phyloP scores from a whole-genome alignment of 805 yeast species.

The Wickerhamiella sergipiensis region DNA sequence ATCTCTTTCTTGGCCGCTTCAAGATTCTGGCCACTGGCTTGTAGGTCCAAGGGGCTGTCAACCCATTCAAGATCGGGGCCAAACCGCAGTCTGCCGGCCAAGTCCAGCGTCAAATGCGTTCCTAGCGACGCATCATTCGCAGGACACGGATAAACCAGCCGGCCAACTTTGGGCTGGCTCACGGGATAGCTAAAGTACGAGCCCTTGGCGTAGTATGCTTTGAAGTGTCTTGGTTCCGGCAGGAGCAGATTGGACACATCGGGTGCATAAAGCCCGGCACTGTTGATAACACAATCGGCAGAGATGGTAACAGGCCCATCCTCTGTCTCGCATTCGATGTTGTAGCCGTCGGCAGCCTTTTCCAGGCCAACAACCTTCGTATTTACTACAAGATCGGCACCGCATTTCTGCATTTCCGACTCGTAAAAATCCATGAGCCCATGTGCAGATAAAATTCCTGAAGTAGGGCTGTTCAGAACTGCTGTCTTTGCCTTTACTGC shows the following conservation, averaged over 20 bases:
- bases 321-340: conserved; percentile 12
- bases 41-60: conserved; percentile 22
- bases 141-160: conserved; percentile 69
- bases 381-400: conserved; percentile 51
- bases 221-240: conserved; percentile 45
- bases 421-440: conserved; percentile 49
- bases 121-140: conserved; percentile 67
- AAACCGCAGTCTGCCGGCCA: conserved; percentile 65
- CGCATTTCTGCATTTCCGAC: conserved; percentile 39
- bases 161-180: conserved; percentile 35
- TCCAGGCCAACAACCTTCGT: conserved; percentile 39
- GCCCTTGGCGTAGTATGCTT: conserved; percentile 68
- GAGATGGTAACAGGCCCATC: conserved; percentile 20
- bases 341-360: conserved; percentile 11
- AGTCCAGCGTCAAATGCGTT: conserved; percentile 71
- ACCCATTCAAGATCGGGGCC: conserved; percentile 90
- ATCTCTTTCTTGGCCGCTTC: conserved; percentile 40
- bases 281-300: conserved; percentile 50
- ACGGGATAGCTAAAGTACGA: conserved; percentile 53
- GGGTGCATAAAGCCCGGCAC: conserved; percentile 72
- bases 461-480: conserved; percentile 57
- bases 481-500: conserved; percentile 49
- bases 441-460: conserved; percentile 79
- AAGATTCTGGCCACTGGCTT: conserved; percentile 29
- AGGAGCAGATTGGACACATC: conserved; percentile 54